Percentiles rank a stretch among this genome's conserved stretches.
phyloP scores from a whole-genome alignment of 257 asterid genomes.

The Perilla frutescens region DNA sequence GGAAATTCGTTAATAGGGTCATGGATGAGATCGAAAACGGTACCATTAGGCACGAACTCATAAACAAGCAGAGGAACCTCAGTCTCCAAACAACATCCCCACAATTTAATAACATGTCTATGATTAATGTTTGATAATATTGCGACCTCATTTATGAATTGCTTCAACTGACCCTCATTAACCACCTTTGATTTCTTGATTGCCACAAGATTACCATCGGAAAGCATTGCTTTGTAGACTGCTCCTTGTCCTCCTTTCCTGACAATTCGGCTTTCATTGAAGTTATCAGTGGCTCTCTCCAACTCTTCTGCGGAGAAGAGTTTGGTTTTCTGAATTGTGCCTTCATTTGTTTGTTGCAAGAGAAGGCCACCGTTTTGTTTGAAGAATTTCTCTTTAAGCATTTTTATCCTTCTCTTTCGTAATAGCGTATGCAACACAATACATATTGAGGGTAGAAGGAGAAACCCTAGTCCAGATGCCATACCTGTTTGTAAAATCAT shows the following conservation, averaged over 20 bases:
- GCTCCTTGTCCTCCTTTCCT: constrained; percentile 39
- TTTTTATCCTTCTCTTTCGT: background rate
- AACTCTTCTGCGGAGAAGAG: constrained; percentile 22
- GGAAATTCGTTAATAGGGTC: background rate
- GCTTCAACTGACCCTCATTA: too few relatives aligned
- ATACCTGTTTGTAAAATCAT: background rate
- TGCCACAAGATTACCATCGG: too few relatives aligned
- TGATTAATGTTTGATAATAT: too few relatives aligned
- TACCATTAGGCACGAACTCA: constrained; percentile 26
- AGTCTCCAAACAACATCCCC: constrained; percentile 37
- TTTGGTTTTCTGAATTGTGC: background rate
- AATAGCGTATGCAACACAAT: background rate
- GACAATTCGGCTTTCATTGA: constrained; percentile 18
- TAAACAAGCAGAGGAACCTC: constrained; percentile 33
- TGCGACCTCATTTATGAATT: too few relatives aligned
- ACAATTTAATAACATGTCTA: constrained; percentile 22
- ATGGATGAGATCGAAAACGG: constrained; percentile 30
- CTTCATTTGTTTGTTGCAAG: constrained; percentile 17
- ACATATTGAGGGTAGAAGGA: background rate
- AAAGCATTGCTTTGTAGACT: too few relatives aligned
- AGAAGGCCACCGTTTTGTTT: constrained; percentile 29
- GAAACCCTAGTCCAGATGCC: constrained; percentile 4
- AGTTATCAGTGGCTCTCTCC: constrained; percentile 29
- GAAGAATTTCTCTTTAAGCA: background rate
- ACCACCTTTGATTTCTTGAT: too few relatives aligned